phyloP scores from a whole-genome alignment of 2,329 filamentous ascomycete species.

The Aureobasidium sp. region DNA sequence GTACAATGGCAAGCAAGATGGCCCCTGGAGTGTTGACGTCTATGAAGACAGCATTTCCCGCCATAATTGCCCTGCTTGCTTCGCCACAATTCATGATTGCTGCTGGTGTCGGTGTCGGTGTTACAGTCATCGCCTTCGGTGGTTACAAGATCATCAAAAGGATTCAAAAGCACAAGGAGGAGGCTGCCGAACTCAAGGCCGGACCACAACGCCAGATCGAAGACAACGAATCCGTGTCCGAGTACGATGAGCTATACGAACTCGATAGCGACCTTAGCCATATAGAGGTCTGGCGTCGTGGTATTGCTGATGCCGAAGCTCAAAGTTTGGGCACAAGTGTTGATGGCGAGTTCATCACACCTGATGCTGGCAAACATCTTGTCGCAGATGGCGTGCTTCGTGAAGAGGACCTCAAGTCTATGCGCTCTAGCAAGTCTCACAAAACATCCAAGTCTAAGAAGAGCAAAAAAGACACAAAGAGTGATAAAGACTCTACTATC shows the following conservation, averaged over 20 bases:
- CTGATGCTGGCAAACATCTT: constrained; percentile 42
- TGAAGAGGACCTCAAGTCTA: constrained; percentile 43
- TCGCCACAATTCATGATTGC: constrained; percentile 94
- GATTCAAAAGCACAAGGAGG: constrained; percentile 48
- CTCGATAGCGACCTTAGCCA: constrained; percentile 46
- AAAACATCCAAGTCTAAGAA: constrained; percentile 21
- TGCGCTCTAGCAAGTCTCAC: constrained; percentile 31
- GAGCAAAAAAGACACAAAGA: constrained; percentile 27
- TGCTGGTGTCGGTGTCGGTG: constrained; percentile 77
- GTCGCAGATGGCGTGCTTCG: constrained; percentile 40
- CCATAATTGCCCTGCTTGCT: constrained; percentile 76
- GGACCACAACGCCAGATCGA: constrained; percentile 21
- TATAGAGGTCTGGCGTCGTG: constrained; percentile 57
- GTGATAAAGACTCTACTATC: constrained; percentile 20
- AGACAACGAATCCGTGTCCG: constrained; percentile 24
- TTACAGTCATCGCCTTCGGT: constrained; percentile 93
- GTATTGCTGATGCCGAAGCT: constrained; percentile 52
- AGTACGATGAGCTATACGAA: constrained; percentile 52
- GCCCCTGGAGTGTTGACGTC: constrained; percentile 69
- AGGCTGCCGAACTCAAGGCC: constrained; percentile 23
- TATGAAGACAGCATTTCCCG: constrained; percentile 74
- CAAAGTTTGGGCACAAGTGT: constrained; percentile 52
- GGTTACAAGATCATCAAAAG: constrained; percentile 97
- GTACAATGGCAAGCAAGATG: constrained; percentile 72
- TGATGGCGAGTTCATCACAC: constrained; percentile 60